A percentile compares a stretch with the other conserved stretches of the same genome.
Evolutionary conservation across 768 basidiomycete genomes (phyloP).

Genomic region (Mycena amicta): DNA sequence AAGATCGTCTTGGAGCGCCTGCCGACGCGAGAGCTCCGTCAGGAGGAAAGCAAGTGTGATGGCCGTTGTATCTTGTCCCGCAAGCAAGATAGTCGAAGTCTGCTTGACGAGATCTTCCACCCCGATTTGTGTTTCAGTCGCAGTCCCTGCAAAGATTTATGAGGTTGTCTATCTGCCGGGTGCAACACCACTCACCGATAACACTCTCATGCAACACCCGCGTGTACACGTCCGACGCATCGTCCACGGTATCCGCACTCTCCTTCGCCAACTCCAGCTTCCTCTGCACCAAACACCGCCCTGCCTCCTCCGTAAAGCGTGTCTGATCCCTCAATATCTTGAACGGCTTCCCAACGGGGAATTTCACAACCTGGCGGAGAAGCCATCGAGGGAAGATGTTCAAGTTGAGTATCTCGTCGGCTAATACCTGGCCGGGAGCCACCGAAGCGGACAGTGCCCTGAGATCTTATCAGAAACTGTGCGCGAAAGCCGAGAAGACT

Average conservation of each 20-base stretch:
- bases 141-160: background rate
- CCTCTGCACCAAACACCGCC: background rate
- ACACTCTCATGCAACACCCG: no score
- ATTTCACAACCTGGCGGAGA: background rate
- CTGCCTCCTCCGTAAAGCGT: background rate
- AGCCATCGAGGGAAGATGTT: background rate
- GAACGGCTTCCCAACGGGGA: background rate
- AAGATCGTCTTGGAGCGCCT: slow-evolving; percentile 46
- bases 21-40: slow-evolving; percentile 46
- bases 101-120: background rate
- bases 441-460: background rate
- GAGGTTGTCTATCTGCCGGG: background rate
- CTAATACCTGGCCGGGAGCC: background rate
- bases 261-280: background rate
- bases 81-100: background rate
- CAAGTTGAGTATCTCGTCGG: background rate
- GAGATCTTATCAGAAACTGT: background rate
- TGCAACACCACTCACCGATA: no score
- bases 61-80: slow-evolving; percentile 23
- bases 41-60: slow-evolving; percentile 46
- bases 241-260: background rate
- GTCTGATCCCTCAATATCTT: background rate
- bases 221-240: background rate
- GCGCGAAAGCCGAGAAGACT: background rate
- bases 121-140: background rate